Evolutionary conservation across 331 rosid genomes (phyloP).

Genomic region (Rhamnella rubrinervis): DNA sequence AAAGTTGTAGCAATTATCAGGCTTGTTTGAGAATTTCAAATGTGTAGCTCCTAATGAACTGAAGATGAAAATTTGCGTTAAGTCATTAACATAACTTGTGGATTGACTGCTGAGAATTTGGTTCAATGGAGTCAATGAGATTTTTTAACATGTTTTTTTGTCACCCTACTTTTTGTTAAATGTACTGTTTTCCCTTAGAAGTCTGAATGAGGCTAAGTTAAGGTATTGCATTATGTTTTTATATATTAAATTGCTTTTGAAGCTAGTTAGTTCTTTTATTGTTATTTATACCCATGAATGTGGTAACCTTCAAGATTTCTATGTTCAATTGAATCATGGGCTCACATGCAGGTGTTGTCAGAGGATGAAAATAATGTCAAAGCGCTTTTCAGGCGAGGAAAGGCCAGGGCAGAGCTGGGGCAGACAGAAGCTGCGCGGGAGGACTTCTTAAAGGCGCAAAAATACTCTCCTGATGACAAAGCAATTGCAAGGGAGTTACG

Average conservation of each 20-base stretch:
- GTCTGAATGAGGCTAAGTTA: neutral
- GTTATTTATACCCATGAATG: neutral
- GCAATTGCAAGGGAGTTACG: conserved; percentile 75
- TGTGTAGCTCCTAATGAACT: neutral
- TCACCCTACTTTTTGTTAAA: too few relatives aligned
- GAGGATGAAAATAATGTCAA: conserved; percentile 85
- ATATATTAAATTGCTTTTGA: neutral
- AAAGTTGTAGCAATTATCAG: neutral
- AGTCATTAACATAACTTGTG: too few relatives aligned
- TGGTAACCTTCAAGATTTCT: neutral
- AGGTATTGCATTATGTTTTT: too few relatives aligned
- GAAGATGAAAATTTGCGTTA: neutral
- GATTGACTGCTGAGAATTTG: too few relatives aligned
- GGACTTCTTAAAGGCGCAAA: conserved; percentile 75
- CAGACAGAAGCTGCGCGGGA: conserved; percentile 87
- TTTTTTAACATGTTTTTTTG: too few relatives aligned
- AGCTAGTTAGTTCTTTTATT: neutral
- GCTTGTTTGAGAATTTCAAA: conserved; percentile 4
- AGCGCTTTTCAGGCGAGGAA: conserved; percentile 92
- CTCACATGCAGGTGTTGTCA: conserved; percentile 51
- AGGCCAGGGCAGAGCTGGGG: conserved; percentile 86
- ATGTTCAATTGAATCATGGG: conserved; percentile 10
- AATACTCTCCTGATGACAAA: conserved; percentile 73
- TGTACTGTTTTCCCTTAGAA: neutral
- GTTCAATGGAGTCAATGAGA: too few relatives aligned